These are phyloP conservation scores for Xerocomellus intermedius DNA, from an alignment of 768 basidiomycete genomes.

Conservation along the genomic window DNA sequence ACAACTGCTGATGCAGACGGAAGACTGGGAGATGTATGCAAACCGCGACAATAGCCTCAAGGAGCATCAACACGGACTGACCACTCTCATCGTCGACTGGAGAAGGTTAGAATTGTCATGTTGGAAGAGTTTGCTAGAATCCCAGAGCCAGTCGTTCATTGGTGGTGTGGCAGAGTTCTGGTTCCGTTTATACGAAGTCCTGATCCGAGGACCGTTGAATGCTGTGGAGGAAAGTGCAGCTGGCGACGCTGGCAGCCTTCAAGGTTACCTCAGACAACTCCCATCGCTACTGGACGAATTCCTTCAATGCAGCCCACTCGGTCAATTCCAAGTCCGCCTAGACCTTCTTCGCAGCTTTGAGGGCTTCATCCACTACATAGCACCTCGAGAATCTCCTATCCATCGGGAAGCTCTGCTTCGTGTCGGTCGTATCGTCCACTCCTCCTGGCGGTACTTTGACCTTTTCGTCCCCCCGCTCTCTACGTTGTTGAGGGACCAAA, in stretches of 20 bases:
- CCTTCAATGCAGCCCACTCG: slow-evolving; percentile 71
- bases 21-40: slow-evolving; percentile 98
- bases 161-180: slow-evolving; percentile 70
- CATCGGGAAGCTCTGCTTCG: slow-evolving; percentile 41
- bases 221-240: slow-evolving; percentile 40
- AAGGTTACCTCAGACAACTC: slow-evolving; percentile 60
- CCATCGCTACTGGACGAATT: slow-evolving; percentile 82
- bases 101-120: slow-evolving; percentile 83
- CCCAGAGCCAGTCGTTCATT: slow-evolving; percentile 53
- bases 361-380: slow-evolving; percentile 42
- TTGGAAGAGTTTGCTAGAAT: slow-evolving; percentile 79
- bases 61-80: slow-evolving; percentile 61
- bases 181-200: slow-evolving; percentile 84
- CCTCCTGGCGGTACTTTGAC: slow-evolving; percentile 60
- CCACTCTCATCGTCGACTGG: slow-evolving; percentile 82
- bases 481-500: slow-evolving; percentile 52
- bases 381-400: slow-evolving; percentile 27
- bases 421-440: slow-evolving; percentile 57
- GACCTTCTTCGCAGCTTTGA: slow-evolving; percentile 68
- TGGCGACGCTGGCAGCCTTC: slow-evolving; percentile 34
- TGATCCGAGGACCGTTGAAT: slow-evolving; percentile 60
- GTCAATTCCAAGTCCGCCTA: slow-evolving; percentile 75
- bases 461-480: slow-evolving; percentile 54
- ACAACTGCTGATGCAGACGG: slow-evolving; percentile 78
- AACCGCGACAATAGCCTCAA: slow-evolving; percentile 85